phyloP scores from a whole-genome alignment of 495 filamentous ascomycete genomes.

The Podospora bellae-mahoneyi region DNA sequence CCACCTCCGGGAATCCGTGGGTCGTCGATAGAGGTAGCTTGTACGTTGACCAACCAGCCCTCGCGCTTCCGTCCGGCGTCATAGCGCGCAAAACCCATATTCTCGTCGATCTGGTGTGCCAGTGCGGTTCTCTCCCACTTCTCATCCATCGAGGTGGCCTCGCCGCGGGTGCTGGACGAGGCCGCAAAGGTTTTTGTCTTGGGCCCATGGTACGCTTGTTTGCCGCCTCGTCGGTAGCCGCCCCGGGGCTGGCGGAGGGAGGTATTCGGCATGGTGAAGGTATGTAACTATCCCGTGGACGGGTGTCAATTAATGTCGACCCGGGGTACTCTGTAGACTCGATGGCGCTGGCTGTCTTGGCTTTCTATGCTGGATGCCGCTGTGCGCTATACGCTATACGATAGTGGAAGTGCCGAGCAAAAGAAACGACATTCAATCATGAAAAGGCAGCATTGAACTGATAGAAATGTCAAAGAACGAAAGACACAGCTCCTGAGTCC shows the following conservation, averaged over 20 bases:
- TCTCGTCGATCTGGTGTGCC: constrained; percentile 88
- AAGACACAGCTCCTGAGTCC: not conserved
- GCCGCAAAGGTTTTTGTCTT: constrained; percentile 71
- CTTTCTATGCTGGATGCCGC: not conserved
- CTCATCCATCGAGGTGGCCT: constrained; percentile 80
- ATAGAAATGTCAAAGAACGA: not conserved
- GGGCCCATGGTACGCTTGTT: constrained; percentile 53
- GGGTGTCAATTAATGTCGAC: not conserved
- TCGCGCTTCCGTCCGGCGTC: constrained; percentile 81
- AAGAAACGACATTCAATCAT: not conserved
- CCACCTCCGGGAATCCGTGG: constrained; percentile 67
- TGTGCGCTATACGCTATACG: not conserved
- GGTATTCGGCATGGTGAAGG: constrained; percentile 46
- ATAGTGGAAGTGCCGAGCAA: not conserved
- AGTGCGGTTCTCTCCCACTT: constrained; percentile 80
- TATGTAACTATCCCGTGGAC: not conserved
- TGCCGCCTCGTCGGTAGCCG: constrained; percentile 51
- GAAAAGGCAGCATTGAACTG: not conserved
- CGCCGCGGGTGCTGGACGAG: constrained; percentile 65
- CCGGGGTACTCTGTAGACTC: not conserved
- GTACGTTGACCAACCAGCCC: constrained; percentile 95
- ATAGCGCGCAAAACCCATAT: constrained; percentile 88
- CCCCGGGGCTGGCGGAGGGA: constrained; percentile 46
- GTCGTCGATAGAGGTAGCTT: constrained; percentile 83
- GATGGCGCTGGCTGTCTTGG: not conserved